Evolutionary conservation across 768 basidiomycete species (phyloP).

Genomic region (Gymnopilus junonius): DNA sequence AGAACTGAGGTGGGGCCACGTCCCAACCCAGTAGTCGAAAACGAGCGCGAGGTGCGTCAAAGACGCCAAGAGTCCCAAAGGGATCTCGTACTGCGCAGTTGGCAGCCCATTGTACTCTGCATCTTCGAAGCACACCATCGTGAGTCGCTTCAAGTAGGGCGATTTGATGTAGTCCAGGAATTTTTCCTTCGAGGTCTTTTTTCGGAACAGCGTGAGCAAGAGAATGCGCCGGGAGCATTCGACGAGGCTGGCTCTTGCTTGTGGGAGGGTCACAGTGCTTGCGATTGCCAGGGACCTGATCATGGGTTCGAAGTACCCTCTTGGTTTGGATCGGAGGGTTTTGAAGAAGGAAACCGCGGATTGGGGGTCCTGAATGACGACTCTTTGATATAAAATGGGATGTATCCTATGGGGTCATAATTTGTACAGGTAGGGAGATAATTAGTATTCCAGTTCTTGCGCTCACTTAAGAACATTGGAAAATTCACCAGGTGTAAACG

Average conservation of each 20-base stretch:
- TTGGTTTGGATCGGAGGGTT: conserved; percentile 18
- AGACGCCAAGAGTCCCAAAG: conserved; percentile 19
- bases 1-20: not conserved
- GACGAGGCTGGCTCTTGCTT: conserved; percentile 11
- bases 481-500: too few species aligned
- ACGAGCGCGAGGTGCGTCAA: conserved; percentile 32
- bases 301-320: not conserved
- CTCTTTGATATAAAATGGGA: conserved; percentile 32
- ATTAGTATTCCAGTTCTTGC: too few species aligned
- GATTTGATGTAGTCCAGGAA: too few species aligned
- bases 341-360: conserved; percentile 22
- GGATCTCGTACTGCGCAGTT: conserved; percentile 29
- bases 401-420: too few species aligned
- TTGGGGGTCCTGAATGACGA: conserved; percentile 25
- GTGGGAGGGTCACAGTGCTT: not conserved
- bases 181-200: too few species aligned
- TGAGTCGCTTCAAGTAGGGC: too few species aligned
- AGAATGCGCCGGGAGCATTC: conserved; percentile 4
- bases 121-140: too few species aligned
- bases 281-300: conserved; percentile 14
- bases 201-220: too few species aligned
- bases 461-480: too few species aligned
- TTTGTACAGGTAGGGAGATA: too few species aligned
- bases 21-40: not conserved
- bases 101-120: too few species aligned